These are phyloP conservation scores for Fonsecaea pedrosoi DNA, from an alignment of 2,329 filamentous ascomycete genomes.

Conservation along the genomic window DNA sequence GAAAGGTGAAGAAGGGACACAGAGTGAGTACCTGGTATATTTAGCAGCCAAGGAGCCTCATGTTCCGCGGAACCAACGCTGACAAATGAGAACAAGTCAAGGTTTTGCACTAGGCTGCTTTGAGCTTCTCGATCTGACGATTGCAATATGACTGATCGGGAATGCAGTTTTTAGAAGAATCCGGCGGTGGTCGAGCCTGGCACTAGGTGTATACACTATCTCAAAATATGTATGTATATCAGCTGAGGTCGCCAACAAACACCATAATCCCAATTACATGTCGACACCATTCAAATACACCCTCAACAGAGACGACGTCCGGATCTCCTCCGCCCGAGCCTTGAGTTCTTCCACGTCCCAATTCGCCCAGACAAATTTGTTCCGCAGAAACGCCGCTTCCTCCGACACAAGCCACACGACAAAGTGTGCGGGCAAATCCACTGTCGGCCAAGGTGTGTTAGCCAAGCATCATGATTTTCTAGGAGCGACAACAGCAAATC, in stretches of 20 bases:
- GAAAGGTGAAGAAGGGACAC: neutral
- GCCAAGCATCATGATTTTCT: too few relatives aligned
- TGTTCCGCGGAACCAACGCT: neutral
- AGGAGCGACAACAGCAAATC: too few relatives aligned
- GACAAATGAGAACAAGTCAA: neutral
- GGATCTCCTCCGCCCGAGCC: slow-evolving; percentile 47
- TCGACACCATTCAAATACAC: slow-evolving; percentile 25
- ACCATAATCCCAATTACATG: slow-evolving; percentile 12
- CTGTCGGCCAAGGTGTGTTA: slow-evolving; percentile 30
- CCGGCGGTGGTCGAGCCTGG: too few relatives aligned
- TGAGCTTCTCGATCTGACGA: too few relatives aligned
- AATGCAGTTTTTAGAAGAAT: too few relatives aligned
- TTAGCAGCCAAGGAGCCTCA: too few relatives aligned
- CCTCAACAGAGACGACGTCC: slow-evolving; percentile 23
- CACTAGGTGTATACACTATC: neutral
- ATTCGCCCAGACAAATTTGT: slow-evolving; percentile 56
- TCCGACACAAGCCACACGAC: slow-evolving; percentile 53
- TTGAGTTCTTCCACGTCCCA: slow-evolving; percentile 62
- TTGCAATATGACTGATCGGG: too few relatives aligned
- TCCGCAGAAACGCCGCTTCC: slow-evolving; percentile 56
- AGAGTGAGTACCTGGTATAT: too few relatives aligned
- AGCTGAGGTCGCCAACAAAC: neutral
- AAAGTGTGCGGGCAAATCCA: slow-evolving; percentile 55
- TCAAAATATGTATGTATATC: neutral
- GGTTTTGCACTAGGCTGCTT: neutral